Evolutionary conservation across 2,329 filamentous ascomycete genomes (phyloP).

Genomic region (Calycina herbarum): DNA sequence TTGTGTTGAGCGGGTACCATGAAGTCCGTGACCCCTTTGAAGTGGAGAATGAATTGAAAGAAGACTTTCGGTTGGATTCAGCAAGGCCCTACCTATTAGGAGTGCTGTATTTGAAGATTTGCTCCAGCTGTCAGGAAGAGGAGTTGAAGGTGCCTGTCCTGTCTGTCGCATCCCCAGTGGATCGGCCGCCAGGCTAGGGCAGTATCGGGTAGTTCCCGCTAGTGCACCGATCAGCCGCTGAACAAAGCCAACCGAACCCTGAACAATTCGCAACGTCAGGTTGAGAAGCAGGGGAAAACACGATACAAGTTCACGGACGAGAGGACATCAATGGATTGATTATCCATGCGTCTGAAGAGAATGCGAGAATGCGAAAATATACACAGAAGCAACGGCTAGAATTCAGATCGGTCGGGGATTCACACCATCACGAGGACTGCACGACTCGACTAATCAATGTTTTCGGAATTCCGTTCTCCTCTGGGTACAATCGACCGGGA

Average conservation of each 20-base stretch:
- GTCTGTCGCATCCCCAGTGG: background rate
- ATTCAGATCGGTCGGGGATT: too few relatives aligned
- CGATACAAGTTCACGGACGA: background rate
- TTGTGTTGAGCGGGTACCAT: background rate
- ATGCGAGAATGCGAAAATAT: background rate
- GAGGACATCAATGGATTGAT: background rate
- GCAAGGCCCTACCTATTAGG: background rate
- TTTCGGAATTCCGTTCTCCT: background rate
- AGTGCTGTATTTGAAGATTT: background rate
- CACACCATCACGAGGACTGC: too few relatives aligned
- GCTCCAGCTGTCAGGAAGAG: background rate
- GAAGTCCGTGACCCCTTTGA: background rate
- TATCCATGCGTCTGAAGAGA: background rate
- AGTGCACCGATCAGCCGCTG: background rate
- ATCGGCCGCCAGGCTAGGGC: background rate
- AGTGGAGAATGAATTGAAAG: background rate
- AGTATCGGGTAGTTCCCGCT: background rate
- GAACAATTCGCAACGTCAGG: background rate
- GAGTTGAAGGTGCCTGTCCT: background rate
- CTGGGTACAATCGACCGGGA: background rate
- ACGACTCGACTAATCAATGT: background rate
- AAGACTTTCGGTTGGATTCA: background rate
- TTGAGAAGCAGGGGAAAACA: background rate
- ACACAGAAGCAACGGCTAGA: background rate
- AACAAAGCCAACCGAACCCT: background rate